Percentiles rank a stretch among this genome's conserved stretches.
Evolutionary conservation across 2,329 filamentous ascomycete species (phyloP).

Genomic region (Plectosphaerella plurivora): DNA sequence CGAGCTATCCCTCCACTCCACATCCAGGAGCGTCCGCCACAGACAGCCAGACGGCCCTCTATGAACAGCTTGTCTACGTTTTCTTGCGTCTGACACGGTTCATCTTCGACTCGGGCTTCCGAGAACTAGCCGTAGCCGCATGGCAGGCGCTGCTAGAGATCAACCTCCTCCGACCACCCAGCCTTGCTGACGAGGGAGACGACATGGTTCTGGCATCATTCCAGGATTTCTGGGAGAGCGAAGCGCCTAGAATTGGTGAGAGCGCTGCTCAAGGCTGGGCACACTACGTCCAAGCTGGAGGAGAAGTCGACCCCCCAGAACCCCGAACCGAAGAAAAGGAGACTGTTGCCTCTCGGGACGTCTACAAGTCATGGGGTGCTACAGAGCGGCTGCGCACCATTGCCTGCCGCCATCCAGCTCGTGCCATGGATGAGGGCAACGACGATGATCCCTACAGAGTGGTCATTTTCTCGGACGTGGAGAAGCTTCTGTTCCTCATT

Average conservation of each 20-base stretch:
- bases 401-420: slow-evolving; percentile 58
- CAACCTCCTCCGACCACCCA: slow-evolving; percentile 54
- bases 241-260: slow-evolving; percentile 76
- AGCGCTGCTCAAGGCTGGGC: slow-evolving; percentile 65
- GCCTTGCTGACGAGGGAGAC: slow-evolving; percentile 13
- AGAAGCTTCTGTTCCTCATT: slow-evolving; percentile 54
- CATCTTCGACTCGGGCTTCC: slow-evolving; percentile 71
- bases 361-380: slow-evolving; percentile 46
- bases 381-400: slow-evolving; percentile 48
- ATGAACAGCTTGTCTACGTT: slow-evolving; percentile 58
- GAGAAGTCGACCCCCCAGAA: slow-evolving; percentile 35
- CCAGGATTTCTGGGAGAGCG: slow-evolving; percentile 81
- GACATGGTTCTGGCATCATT: slow-evolving; percentile 38
- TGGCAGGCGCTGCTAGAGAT: slow-evolving; percentile 83
- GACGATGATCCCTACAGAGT: slow-evolving; percentile 82
- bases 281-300: slow-evolving; percentile 35
- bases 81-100: slow-evolving; percentile 72
- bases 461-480: slow-evolving; percentile 74
- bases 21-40: background rate
- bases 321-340: slow-evolving; percentile 18
- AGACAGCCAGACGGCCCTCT: slow-evolving; percentile 11
- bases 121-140: slow-evolving; percentile 68
- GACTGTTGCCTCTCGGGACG: slow-evolving; percentile 29
- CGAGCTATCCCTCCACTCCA: slow-evolving; percentile 5
- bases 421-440: slow-evolving; percentile 67